phyloP scores from a whole-genome alignment of 192 early-diverging fungal genomes.

The Linnemannia zychae region DNA sequence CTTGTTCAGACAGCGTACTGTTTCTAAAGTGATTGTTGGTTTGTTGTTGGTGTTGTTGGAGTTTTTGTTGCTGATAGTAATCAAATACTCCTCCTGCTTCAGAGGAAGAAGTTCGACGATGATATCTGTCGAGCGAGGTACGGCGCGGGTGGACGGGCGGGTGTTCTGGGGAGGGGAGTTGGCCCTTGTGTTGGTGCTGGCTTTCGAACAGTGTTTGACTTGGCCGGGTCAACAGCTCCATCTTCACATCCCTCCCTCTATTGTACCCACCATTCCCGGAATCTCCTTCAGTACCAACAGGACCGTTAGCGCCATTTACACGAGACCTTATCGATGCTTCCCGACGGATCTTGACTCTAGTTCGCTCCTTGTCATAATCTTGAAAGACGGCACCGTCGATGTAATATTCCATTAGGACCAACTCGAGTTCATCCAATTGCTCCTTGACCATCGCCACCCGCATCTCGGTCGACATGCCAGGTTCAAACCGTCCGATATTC shows the following conservation, averaged over 20 bases:
- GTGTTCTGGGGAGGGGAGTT: conserved; percentile 20
- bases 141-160: not conserved
- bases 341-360: not conserved
- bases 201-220: conserved; percentile 29
- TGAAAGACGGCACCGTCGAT: conserved; percentile 30
- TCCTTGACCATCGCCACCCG: conserved; percentile 33
- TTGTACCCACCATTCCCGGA: too few species aligned
- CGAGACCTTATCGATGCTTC: not conserved
- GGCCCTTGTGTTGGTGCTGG: conserved; percentile 30
- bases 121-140: not conserved
- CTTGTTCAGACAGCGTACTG: not conserved
- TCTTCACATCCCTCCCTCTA: not conserved
- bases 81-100: conserved; percentile 9
- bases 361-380: conserved; percentile 17
- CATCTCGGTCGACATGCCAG: conserved; percentile 1
- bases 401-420: conserved; percentile 43
- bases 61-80: conserved; percentile 29
- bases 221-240: not conserved
- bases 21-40: not conserved
- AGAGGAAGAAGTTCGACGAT: not conserved
- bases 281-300: not conserved
- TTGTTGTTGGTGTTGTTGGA: conserved; percentile 21
- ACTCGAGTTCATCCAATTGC: conserved; percentile 42
- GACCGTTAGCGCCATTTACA: not conserved
- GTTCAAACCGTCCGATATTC: conserved; percentile 29